These are phyloP conservation scores for Neurospora crassa DNA, from an alignment of 2,329 filamentous ascomycete species.

Conservation along the genomic window DNA sequence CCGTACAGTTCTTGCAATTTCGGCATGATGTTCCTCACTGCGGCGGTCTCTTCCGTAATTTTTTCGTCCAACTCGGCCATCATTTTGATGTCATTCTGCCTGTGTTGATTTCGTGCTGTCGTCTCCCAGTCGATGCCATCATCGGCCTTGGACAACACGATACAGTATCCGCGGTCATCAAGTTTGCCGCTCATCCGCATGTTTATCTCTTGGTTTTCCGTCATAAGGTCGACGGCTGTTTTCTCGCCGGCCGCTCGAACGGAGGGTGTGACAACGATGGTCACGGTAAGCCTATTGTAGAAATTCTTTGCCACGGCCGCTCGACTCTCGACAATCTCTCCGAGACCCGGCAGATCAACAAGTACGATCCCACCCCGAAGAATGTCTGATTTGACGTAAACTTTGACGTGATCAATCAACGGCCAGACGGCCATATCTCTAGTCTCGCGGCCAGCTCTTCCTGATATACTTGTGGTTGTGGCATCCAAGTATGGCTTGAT, in stretches of 20 bases:
- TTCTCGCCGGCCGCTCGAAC: constrained; percentile 9
- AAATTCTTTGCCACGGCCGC: constrained; percentile 5
- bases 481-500: constrained; percentile 12
- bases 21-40: too few relatives aligned
- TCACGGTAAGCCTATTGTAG: constrained; percentile 4
- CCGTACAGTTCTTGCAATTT: too few relatives aligned
- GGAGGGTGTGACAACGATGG: constrained; percentile 8
- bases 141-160: constrained; percentile 11
- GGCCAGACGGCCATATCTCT: constrained; percentile 8
- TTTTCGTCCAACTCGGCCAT: too few relatives aligned
- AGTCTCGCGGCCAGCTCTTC: not conserved
- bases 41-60: too few relatives aligned
- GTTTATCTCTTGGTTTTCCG: constrained; percentile 4
- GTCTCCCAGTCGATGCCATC: constrained; percentile 8
- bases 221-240: constrained; percentile 8
- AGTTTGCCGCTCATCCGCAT: constrained; percentile 9
- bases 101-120: not conserved
- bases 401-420: constrained; percentile 7
- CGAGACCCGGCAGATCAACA: constrained; percentile 11
- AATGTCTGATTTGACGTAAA: constrained; percentile 7
- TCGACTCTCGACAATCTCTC: constrained; percentile 6
- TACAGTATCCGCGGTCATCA: constrained; percentile 7
- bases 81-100: not conserved
- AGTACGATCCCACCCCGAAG: constrained; percentile 8
- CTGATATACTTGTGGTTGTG: not conserved